Evolutionary conservation across 306 rosid species (phyloP).

Genomic region (Hippophae gyantsensis): DNA sequence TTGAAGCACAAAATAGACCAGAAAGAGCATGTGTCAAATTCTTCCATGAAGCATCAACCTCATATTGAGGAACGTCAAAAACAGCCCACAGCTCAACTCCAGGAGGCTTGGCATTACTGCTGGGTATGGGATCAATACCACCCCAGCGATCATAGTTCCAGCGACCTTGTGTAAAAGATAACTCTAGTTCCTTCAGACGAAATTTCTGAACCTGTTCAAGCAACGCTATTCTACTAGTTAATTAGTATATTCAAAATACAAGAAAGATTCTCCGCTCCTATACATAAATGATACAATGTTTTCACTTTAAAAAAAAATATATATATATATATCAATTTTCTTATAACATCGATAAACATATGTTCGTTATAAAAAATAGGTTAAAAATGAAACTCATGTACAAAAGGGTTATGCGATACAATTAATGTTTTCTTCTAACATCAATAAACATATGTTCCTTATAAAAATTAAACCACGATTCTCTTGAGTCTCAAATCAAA

Average conservation of each 20-base stretch:
- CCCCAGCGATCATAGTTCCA: constrained; percentile 97
- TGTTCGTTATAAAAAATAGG: no score
- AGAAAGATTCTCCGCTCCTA: not conserved
- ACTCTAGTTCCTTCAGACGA: constrained; percentile 70
- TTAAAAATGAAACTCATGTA: no score
- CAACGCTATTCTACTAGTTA: constrained; percentile 24
- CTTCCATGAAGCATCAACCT: constrained; percentile 81
- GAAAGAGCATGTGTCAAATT: constrained; percentile 84
- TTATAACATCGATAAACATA: no score
- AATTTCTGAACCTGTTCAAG: constrained; percentile 72
- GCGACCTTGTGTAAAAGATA: constrained; percentile 95
- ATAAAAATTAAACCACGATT: no score
- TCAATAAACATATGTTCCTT: no score
- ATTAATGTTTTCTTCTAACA: no score
- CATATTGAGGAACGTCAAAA: constrained; percentile 56
- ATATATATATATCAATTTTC: no score
- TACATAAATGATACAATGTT: no score
- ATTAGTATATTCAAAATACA: constrained; percentile 1
- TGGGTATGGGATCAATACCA: constrained; percentile 80
- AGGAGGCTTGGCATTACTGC: constrained; percentile 86
- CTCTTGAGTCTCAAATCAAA: no score
- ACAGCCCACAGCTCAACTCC: constrained; percentile 97
- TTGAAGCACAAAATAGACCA: constrained; percentile 93
- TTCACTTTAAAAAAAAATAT: no score
- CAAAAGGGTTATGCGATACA: no score